Percentiles rank a stretch among this genome's conserved stretches.
These are phyloP conservation scores for Fusarium tanahbumbuense DNA, from an alignment of 2,329 filamentous ascomycete genomes.

Conservation along the genomic window DNA sequence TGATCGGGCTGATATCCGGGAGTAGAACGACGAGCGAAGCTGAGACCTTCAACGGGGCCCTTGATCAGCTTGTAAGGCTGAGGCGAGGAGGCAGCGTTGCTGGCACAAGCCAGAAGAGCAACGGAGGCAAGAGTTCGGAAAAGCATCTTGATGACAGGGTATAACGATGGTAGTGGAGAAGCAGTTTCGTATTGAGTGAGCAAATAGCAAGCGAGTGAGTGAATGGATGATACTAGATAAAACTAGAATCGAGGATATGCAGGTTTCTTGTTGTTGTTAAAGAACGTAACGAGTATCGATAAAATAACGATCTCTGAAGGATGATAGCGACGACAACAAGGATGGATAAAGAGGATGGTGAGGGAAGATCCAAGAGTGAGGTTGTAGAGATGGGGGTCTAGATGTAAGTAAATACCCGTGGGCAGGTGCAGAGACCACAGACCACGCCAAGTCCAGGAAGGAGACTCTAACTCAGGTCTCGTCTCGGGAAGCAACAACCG, in stretches of 20 bases:
- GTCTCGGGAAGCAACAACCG: slow-evolving; percentile 26
- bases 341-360: slow-evolving; percentile 24
- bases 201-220: slow-evolving; percentile 19
- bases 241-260: slow-evolving; percentile 26
- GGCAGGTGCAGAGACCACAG: slow-evolving; percentile 1
- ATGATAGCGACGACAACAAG: slow-evolving; percentile 22
- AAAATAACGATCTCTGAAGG: slow-evolving; percentile 40
- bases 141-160: slow-evolving; percentile 51
- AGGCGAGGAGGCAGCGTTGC: slow-evolving; percentile 47
- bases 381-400: slow-evolving; percentile 20
- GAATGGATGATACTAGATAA: slow-evolving; percentile 24
- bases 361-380: slow-evolving; percentile 24
- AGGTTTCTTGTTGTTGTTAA: slow-evolving; percentile 31
- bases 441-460: slow-evolving; percentile 27
- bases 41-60: slow-evolving; percentile 54
- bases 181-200: slow-evolving; percentile 21
- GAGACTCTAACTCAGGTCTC: slow-evolving; percentile 15
- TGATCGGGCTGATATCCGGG: slow-evolving; percentile 63
- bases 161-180: slow-evolving; percentile 33
- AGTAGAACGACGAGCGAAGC: slow-evolving; percentile 58
- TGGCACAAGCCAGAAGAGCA: slow-evolving; percentile 52
- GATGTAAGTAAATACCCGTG: slow-evolving; percentile 32
- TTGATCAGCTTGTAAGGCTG: slow-evolving; percentile 54
- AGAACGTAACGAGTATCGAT: slow-evolving; percentile 46
- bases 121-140: slow-evolving; percentile 50